These are phyloP conservation scores for Alloteropsis semialata DNA, from an alignment of 176 grass and related monocot species.

Conservation along the genomic window DNA sequence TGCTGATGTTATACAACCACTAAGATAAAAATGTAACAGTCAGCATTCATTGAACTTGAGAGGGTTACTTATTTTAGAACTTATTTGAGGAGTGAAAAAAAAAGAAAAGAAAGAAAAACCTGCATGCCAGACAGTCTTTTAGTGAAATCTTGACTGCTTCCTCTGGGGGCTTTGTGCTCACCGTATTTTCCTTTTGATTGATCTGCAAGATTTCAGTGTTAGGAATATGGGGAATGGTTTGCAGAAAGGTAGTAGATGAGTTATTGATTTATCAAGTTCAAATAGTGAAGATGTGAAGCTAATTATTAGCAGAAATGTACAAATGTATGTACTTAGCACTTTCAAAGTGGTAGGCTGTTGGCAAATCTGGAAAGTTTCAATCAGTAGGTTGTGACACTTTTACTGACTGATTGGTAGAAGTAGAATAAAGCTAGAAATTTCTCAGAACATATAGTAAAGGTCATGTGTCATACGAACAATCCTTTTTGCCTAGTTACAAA, in stretches of 20 bases:
- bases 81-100: not conserved
- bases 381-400: not conserved
- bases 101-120: slow-evolving; percentile 39
- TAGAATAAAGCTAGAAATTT: not conserved
- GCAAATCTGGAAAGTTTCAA: not conserved
- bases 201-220: slow-evolving; percentile 35
- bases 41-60: slow-evolving; percentile 11
- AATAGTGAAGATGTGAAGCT: not conserved
- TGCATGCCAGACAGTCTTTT: slow-evolving; percentile 97
- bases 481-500: not conserved
- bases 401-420: not conserved
- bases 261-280: not conserved
- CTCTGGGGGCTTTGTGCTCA: slow-evolving; percentile 57
- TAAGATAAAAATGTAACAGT: slow-evolving; percentile 41
- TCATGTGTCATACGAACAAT: not conserved
- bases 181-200: slow-evolving; percentile 54
- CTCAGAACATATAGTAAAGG: not conserved
- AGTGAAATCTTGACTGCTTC: slow-evolving; percentile 95
- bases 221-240: slow-evolving; percentile 14
- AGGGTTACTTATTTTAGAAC: not conserved
- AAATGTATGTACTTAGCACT: not conserved
- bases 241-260: not conserved
- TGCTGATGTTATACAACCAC: slow-evolving; percentile 95
- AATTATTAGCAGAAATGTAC: not conserved
- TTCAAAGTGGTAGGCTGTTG: not conserved